Conservation (phyloP, 2,329 filamentous ascomycete species). For the Aspergillus awamori region DNA sequence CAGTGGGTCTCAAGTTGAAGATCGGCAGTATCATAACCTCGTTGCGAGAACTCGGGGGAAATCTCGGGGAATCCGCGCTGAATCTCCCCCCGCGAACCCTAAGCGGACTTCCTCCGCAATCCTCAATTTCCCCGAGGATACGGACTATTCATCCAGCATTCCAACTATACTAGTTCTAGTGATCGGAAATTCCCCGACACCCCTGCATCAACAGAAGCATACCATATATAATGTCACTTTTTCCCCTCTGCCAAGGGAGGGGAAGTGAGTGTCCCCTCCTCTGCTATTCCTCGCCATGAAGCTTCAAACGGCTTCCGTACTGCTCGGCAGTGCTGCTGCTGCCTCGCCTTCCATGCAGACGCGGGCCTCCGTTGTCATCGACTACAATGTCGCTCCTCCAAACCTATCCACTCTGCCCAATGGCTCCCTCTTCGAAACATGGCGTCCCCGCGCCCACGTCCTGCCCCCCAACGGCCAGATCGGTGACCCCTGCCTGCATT, state of each 20-base stretch:
- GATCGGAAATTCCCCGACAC: background rate
- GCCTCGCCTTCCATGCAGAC: background rate
- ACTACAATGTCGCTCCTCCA: constrained; percentile 14
- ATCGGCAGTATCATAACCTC: background rate
- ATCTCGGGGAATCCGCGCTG: background rate
- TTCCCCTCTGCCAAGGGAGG: background rate
- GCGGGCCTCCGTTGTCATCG: background rate
- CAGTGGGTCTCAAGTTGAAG: background rate
- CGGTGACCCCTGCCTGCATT: constrained; percentile 24
- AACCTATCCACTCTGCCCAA: constrained; percentile 21
- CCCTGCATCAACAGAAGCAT: background rate
- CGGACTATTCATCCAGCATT: background rate
- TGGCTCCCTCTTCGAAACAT: constrained; percentile 21
- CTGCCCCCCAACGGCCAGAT: constrained; percentile 22
- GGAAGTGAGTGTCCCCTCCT: background rate
- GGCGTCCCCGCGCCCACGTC: constrained; percentile 23
- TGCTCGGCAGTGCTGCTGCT: background rate
- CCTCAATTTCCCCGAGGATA: background rate
- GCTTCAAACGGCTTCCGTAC: background rate
- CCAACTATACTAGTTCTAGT: background rate
- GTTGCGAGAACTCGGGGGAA: background rate
- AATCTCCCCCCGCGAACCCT: background rate
- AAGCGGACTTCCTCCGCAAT: background rate
- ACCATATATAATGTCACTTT: background rate
- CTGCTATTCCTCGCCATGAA: background rate